These are phyloP conservation scores for Suhomyces pyralidae DNA, from an alignment of 805 yeast genomes.

Conservation along the genomic window DNA sequence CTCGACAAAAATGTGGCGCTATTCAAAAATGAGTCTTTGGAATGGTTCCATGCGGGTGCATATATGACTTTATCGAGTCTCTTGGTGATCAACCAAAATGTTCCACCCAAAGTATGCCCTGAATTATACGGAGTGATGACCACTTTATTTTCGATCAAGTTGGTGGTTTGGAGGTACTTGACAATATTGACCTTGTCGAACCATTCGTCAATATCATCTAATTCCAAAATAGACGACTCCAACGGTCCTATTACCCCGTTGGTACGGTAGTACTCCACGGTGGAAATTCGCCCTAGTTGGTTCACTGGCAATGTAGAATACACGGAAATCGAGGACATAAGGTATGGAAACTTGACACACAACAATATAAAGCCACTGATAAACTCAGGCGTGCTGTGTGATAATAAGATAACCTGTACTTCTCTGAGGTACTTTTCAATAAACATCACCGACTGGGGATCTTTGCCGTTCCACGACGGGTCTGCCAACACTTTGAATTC, in stretches of 20 bases:
- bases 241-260: constrained; percentile 74
- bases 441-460: constrained; percentile 30
- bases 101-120: constrained; percentile 93
- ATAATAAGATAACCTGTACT: constrained; percentile 70
- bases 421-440: constrained; percentile 35
- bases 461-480: constrained; percentile 69
- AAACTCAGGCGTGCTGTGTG: constrained; percentile 80
- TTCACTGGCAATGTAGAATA: constrained; percentile 89
- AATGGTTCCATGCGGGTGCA: constrained; percentile 94
- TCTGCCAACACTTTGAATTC: constrained; percentile 60
- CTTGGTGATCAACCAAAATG: constrained; percentile 76
- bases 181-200: constrained; percentile 69
- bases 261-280: constrained; percentile 77
- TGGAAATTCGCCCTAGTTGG: constrained; percentile 79
- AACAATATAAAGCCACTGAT: constrained; percentile 76
- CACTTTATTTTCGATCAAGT: constrained; percentile 60
- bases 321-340: constrained; percentile 63
- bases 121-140: constrained; percentile 80
- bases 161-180: constrained; percentile 76
- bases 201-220: constrained; percentile 72
- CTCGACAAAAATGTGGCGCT: constrained; percentile 60
- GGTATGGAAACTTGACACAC: constrained; percentile 52
- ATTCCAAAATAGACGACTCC: constrained; percentile 53
- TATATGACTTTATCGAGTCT: constrained; percentile 79
- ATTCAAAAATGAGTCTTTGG: constrained; percentile 79